Base-by-base conservation (phyloP, 1,139 yeast genomes). In the Groenewaldozyma auringiensis region DNA sequence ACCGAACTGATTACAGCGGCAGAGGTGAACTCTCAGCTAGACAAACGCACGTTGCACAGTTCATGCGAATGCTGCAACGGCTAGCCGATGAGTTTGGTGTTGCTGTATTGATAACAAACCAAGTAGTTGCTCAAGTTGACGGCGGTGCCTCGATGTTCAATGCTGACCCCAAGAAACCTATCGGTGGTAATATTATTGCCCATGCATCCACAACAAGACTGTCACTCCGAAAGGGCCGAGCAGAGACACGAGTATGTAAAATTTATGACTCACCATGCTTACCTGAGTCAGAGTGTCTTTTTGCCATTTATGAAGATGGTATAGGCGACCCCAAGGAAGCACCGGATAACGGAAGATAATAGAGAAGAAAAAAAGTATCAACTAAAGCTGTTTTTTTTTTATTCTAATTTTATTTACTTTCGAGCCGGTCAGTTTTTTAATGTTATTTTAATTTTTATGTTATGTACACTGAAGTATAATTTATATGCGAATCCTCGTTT, bases 81-180 rank as follows among this genome's bases (percentile, higher is more conserved):
- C 75, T 92, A 47, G 98, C 98, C 0, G 98, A 92, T 66, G 97
- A 92, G 68, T 92, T 86, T 67, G 99, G 99, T 38, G 88, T 94
- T 48, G 98, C 98, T 0, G 96, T 92, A 13, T 87, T 94, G n/a
- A 89, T 92, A 44, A 94, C 99, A 3, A 92, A 92, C 67, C 99
- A 92, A 66, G 99, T 92, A 27, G 96, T 88, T 4, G 96, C 98
- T 2, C 96, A 89, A 65, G 98, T 94, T 18, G 99, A 92, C 63
- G 97, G 97, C 43, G 81, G 79, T 58, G 77, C 83, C 52, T 76
- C 78, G 4, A 75, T 81, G 75, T 89, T 82, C 65, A 87, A 88
- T 57, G 94, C 96, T 0, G 98, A 92, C 63, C 97, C 98, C n/a
- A 94, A 94, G 66, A 94, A 94, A 64, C 98, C 99, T 9, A 92